phyloP scores from a whole-genome alignment of 2,329 filamentous ascomycete species.

The Aspergillus ochraceus region DNA sequence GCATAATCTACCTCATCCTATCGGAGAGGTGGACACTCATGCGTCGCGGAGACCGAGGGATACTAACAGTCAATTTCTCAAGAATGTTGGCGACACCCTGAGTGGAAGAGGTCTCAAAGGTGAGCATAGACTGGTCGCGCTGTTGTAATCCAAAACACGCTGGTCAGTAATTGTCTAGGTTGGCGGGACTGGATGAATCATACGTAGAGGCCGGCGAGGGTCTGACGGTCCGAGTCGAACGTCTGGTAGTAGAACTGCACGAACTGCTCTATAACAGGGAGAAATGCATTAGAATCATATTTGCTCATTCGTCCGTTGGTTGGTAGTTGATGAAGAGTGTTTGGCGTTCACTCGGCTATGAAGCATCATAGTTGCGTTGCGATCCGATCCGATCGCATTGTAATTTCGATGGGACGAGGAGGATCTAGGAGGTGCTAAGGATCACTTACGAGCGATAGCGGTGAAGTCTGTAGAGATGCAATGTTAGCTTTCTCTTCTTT shows the following conservation, averaged over 20 bases:
- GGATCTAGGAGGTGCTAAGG: not conserved
- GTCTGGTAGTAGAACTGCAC: conserved; percentile 86
- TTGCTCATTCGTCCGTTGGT: not conserved
- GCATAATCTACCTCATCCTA: not conserved
- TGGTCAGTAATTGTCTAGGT: not conserved
- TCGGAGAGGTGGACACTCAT: not conserved
- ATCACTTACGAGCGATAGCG: conserved; percentile 41
- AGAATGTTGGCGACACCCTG: conserved; percentile 67
- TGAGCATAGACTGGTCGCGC: conserved; percentile 86
- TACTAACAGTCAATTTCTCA: conserved; percentile 76
- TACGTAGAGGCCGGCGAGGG: conserved; percentile 77
- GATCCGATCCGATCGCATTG: not conserved
- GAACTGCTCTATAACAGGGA: conserved; percentile 69
- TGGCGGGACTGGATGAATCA: conserved; percentile 32
- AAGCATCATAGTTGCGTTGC: not conserved
- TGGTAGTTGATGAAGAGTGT: not conserved
- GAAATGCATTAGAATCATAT: conserved; percentile 18
- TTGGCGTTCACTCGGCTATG: not conserved
- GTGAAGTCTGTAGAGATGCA: conserved; percentile 34
- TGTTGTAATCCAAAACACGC: conserved; percentile 40
- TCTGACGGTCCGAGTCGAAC: conserved; percentile 72
- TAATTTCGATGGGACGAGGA: not conserved
- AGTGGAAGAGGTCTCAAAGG: conserved; percentile 74
- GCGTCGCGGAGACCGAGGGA: not conserved
- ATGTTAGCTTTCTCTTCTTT: not conserved